These are phyloP conservation scores for Nadsonia fulvescens DNA, from an alignment of 805 yeast genomes.

Conservation along the genomic window DNA sequence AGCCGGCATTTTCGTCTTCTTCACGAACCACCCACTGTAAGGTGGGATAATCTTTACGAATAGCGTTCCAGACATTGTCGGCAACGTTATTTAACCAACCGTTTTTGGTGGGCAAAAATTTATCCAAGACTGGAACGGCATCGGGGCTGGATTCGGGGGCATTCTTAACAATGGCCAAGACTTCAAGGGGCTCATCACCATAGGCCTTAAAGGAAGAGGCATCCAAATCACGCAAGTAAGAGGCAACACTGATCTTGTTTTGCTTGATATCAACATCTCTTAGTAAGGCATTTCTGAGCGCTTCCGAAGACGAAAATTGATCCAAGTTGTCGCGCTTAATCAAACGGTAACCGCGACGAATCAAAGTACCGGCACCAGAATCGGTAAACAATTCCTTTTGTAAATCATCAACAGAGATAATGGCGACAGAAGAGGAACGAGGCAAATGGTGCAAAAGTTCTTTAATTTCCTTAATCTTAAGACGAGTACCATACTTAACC, in stretches of 20 bases:
- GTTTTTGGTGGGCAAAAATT: slow-evolving; percentile 67
- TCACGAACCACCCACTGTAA: slow-evolving; percentile 84
- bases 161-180: slow-evolving; percentile 64
- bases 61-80: slow-evolving; percentile 76
- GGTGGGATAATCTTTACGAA: slow-evolving; percentile 52
- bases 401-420: slow-evolving; percentile 82
- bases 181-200: slow-evolving; percentile 93
- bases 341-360: slow-evolving; percentile 90
- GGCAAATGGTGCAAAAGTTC: slow-evolving; percentile 89
- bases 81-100: slow-evolving; percentile 98
- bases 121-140: slow-evolving; percentile 53
- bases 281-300: slow-evolving; percentile 55
- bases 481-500: slow-evolving; percentile 97
- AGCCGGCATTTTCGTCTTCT: slow-evolving; percentile 74
- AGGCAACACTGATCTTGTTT: slow-evolving; percentile 58
- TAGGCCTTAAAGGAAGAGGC: slow-evolving; percentile 48
- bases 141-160: slow-evolving; percentile 21
- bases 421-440: slow-evolving; percentile 93
- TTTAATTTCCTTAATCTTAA: slow-evolving; percentile 90
- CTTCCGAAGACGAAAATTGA: slow-evolving; percentile 42
- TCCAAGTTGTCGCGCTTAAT: slow-evolving; percentile 41
- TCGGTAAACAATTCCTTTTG: slow-evolving; percentile 97
- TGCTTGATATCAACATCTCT: slow-evolving; percentile 60
- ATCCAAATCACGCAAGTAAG: slow-evolving; percentile 61
- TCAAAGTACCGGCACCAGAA: slow-evolving; percentile 97